Percentiles rank a stretch among this genome's conserved stretches.
Evolutionary conservation across 108 stramenopile genomes (phyloP).

Genomic region (Skeletonema potamos): DNA sequence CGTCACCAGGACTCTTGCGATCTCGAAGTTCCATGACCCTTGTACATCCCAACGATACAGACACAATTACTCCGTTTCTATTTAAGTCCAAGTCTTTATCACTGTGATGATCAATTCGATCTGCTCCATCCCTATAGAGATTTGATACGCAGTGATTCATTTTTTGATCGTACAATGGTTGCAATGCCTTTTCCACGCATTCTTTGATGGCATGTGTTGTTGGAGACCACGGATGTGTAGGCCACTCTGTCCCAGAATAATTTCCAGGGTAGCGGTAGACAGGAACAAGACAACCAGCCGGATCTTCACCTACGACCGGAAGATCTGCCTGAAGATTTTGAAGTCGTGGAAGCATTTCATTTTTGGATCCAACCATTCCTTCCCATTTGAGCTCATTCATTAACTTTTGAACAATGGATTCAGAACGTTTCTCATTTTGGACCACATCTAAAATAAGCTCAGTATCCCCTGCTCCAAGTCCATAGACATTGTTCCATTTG

Average conservation of each 20-base stretch:
- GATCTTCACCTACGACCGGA: constrained; percentile 8
- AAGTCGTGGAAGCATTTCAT: constrained; percentile 62
- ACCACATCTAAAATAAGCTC: constrained; percentile 72
- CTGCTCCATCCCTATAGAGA: constrained; percentile 68
- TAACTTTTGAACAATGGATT: constrained; percentile 28
- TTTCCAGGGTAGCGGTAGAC: constrained; percentile 81
- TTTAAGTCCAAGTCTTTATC: constrained; percentile 83
- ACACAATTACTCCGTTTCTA: constrained; percentile 66
- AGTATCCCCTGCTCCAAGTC: constrained; percentile 74
- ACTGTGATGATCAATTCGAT: constrained; percentile 72
- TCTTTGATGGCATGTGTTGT: constrained; percentile 57
- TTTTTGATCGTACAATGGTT: constrained; percentile 59
- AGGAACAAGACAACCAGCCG: constrained; percentile 33
- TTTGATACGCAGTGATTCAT: constrained; percentile 85
- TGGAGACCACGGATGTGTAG: constrained; percentile 65
- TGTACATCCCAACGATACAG: constrained; percentile 64
- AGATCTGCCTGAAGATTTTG: constrained; percentile 80
- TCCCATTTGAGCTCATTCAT: constrained; percentile 67
- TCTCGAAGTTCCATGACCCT: constrained; percentile 65
- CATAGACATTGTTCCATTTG: constrained; percentile 49
- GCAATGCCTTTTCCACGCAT: constrained; percentile 58
- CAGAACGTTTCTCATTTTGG: neutral
- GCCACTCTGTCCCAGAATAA: constrained; percentile 72
- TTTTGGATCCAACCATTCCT: constrained; percentile 62
- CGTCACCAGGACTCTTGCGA: constrained; percentile 58